Evolutionary conservation across 306 rosid genomes (phyloP).

Genomic region (Vigna trinervia): DNA sequence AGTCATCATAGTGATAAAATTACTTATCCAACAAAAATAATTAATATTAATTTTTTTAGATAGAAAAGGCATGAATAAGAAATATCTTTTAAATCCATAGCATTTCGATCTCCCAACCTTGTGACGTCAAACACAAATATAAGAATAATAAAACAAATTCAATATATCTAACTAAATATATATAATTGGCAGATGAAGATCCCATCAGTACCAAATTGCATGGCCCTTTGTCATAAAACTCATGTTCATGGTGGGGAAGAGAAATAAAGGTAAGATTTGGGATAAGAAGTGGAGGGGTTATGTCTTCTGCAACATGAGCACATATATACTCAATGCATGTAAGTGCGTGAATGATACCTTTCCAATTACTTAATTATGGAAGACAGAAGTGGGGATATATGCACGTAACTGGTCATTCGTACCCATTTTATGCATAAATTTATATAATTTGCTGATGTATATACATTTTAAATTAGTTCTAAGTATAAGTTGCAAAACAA

Average conservation of each 20-base stretch:
- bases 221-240: background rate
- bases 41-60: background rate
- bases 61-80: constrained; percentile 51
- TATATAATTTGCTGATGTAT: too few relatives aligned
- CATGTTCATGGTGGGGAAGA: background rate
- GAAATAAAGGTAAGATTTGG: background rate
- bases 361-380: constrained; percentile 1
- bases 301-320: constrained; percentile 6
- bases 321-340: constrained; percentile 1
- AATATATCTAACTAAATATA: background rate
- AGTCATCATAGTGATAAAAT: constrained; percentile 48
- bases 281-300: background rate
- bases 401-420: constrained; percentile 6
- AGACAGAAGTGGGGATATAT: constrained; percentile 21
- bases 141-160: background rate
- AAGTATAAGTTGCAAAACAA: too few relatives aligned
- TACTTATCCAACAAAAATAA: constrained; percentile 42
- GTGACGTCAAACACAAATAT: background rate
- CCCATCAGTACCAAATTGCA: background rate
- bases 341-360: constrained; percentile 3
- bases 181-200: too few relatives aligned
- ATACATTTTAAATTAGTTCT: too few relatives aligned
- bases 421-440: background rate
- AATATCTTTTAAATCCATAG: constrained; percentile 47
- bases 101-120: constrained; percentile 13